Base-by-base conservation (phyloP, 1,139 yeast species). In the Taphrina flavorubra region DNA sequence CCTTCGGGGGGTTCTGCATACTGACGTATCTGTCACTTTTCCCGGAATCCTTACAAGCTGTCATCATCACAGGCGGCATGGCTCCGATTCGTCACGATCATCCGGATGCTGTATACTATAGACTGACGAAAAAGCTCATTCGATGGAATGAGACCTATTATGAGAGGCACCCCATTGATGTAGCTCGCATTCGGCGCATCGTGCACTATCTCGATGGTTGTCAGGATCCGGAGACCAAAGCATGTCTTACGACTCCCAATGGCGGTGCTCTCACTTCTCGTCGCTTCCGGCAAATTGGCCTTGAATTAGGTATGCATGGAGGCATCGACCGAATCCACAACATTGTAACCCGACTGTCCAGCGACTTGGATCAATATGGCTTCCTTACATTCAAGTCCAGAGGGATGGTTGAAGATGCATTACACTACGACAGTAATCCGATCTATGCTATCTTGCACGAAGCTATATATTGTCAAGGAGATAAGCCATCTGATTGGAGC, bases 381-480 rank as follows among this genome's bases (percentile, higher is more conserved):
- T 71, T 73, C 31, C 82, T 84, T 7, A 76, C 83, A 1, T 80
- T 80, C 70, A 74, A 74, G 14, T 77, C 81, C 0, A 78, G 84
- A 69, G 71, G 69, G 18, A 53, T 72, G 0, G 71, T 84, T 13
- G 81, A 82, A 70, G 73, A 74, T 49, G 72, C 70, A 40, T 75
- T 79, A n/a, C 76, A 81, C 0, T 85, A 84, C 73, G 87, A 85
- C 69, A 81, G 87, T 1, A 85, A 85, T 71, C 77, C 83, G 51
- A 74, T 85, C 31, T 85, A 85, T 73, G 85, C 86, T 1, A 78
- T 85, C 51, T 81, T 85, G 72, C 87, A 85, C 72, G 88, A 85
- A 72, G 85, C 86, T 6, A 85, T 85, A 18, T 85, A 85, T 73
- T 78, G 84, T 72, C 85, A 84, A 72, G 76, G 76, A 0, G 61